Evolutionary conservation across 192 early-diverging fungal genomes (phyloP), one percentile per base, ranked within the genome.

Genomic region (Geranomyces variabilis): DNA sequence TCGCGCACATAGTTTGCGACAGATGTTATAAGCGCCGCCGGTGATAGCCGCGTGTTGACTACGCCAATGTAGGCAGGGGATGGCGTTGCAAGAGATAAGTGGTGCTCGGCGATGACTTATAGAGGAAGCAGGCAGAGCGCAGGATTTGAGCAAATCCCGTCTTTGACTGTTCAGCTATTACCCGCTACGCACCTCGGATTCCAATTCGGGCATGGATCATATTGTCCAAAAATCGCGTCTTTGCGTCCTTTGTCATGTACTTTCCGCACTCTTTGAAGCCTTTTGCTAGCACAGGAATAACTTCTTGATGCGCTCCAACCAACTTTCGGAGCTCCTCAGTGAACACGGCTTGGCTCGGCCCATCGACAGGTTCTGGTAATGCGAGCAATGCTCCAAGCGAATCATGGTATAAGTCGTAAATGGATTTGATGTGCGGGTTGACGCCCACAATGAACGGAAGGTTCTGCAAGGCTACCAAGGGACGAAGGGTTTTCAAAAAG

Each of bases 361-460:
- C 65, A 24, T 86, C 81, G 19, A 61, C 70, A 6, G 91, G 85
- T 43, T 84, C 81, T 1, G 93, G 89, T 53, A 91, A 89, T 0
- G 81, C 75, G 15, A 84, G 82, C 2, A 97, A 77, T 8, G 69
- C 81, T 60, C 91, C 90, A 67, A 93, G 91, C 15, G 93, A 91
- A 60, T 77, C 74, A 58, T 65, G 61, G 47, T 82, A 81, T 17
- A 93, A 88, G 57, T 86, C 79, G 76, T 96, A 96, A 15, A 96
- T 88, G 44, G 81, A 80, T 45, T 89, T 83, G 61, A 99, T 95
- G 71, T 93, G 86, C 1, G 96, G 96, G 77, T 99, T 99, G 53
- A 93, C 93, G 63, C 94, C 96, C 36, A 99, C 94, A 57, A 99
- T 99, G 75, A 95, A 97, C 0, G 94, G 95, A 36, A 96, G 82